Base-by-base conservation (phyloP, 495 filamentous ascomycete genomes). In the Tetracladium setigerum region DNA sequence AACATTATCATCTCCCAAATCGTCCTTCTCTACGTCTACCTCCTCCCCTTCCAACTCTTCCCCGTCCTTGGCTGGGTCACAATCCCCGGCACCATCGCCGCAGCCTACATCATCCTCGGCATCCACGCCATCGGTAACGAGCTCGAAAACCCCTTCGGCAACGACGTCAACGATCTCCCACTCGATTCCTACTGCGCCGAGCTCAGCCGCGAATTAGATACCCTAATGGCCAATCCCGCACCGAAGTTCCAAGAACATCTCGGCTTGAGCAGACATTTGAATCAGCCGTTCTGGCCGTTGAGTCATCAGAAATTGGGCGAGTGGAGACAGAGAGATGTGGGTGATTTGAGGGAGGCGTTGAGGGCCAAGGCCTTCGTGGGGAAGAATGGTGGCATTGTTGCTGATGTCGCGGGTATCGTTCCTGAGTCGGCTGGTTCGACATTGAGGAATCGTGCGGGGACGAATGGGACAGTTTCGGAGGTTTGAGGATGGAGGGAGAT, bases 81-180 rank as follows among this genome's bases (percentile, higher is more conserved):
- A 13, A 91, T 95, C 49, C 89, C 89, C 2, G 88, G 80, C 14
- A 86, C 87, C n/a, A 71, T 92, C 18, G 77, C 76, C 51, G 77
- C 77, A 35, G 84, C 87, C 7, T 94, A 95, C 61, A 92, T 94
- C 52, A 91, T 95, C 60, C 76, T 95, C 50, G 88, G 85, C n/a
- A 80, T 95, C 48, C 81, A 86, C 36, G 81, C 86, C 58, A 89
- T 90, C 54, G 86, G 89, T 17, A 79, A 81, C 54, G 86, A 94
- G 65, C 84, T 95, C 54, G 88, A 95, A 62, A 88, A 94, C 61
- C 89, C 87, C 9, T 94, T 95, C 64, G 87, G 89, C 19, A 68
- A 80, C 43, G 89, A 94, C 60, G 86, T 89, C 51, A 94, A 94
- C 58, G 89, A 95, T 60, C 70, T 95, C 11, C 84, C 85, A 9